These are phyloP conservation scores for Fusarium globosum DNA, from an alignment of 2,329 filamentous ascomycete genomes.

Conservation along the genomic window DNA sequence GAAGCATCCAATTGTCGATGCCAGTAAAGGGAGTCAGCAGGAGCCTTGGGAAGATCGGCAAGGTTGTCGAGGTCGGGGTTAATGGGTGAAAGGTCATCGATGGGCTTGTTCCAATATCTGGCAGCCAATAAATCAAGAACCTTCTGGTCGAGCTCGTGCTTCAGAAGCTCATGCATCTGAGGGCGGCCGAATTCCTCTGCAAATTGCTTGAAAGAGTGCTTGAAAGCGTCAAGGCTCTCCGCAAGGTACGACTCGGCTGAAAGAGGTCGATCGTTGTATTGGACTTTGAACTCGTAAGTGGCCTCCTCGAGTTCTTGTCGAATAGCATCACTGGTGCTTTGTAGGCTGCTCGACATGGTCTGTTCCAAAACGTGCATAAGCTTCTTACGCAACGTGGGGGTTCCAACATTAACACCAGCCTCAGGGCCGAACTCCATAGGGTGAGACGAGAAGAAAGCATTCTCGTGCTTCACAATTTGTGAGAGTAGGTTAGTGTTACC, in stretches of 20 bases:
- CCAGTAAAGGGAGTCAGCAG: constrained; percentile 90
- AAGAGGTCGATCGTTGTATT: constrained; percentile 96
- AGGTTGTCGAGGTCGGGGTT: constrained; percentile 77
- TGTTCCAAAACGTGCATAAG: constrained; percentile 97
- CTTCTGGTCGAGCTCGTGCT: constrained; percentile 92
- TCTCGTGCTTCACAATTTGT: constrained; percentile 88
- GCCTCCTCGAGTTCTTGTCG: constrained; percentile 95
- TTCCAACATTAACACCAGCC: constrained; percentile 81
- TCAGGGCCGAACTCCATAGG: constrained; percentile 81
- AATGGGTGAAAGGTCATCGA: constrained; percentile 80
- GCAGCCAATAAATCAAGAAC: constrained; percentile 93
- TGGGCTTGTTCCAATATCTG: constrained; percentile 96
- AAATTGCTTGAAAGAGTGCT: constrained; percentile 97
- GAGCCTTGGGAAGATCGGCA: constrained; percentile 83
- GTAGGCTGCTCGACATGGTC: constrained; percentile 93
- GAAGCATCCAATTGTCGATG: constrained; percentile 93
- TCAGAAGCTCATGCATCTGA: constrained; percentile 89
- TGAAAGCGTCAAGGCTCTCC: constrained; percentile 94
- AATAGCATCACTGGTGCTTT: constrained; percentile 90
- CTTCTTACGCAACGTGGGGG: constrained; percentile 89
- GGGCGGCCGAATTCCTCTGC: constrained; percentile 88
- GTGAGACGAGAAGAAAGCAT: constrained; percentile 86
- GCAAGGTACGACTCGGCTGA: constrained; percentile 97
- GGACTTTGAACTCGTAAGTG: constrained; percentile 98
- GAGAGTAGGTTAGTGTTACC: constrained; percentile 82